phyloP scores from a whole-genome alignment of 1,284 basidiomycete species.

The Coriolopsis trogii region DNA sequence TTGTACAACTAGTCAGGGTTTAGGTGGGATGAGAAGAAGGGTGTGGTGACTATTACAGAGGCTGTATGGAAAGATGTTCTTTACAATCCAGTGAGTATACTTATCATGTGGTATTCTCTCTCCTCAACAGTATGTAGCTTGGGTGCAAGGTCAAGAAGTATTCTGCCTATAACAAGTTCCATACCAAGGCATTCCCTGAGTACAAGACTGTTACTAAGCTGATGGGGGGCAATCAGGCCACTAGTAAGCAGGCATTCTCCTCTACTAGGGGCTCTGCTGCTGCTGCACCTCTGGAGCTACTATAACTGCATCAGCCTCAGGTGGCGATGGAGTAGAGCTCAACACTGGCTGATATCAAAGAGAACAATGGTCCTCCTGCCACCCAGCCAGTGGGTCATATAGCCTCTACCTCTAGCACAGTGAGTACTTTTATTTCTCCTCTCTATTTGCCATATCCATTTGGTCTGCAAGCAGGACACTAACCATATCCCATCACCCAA shows the following conservation, averaged over 20 bases:
- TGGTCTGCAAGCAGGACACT: too few species aligned
- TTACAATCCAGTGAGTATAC: constrained; percentile 17
- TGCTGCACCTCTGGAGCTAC: not conserved
- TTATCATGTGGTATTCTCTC: not conserved
- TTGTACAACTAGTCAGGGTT: constrained; percentile 27
- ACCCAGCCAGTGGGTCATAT: not conserved
- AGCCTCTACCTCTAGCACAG: not conserved
- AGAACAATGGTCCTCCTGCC: not conserved
- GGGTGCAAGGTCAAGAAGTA: constrained; percentile 22
- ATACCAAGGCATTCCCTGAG: constrained; percentile 32
- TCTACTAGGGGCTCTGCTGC: not conserved
- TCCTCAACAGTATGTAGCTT: constrained; percentile 22
- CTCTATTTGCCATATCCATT: not conserved
- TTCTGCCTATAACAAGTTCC: constrained; percentile 9
- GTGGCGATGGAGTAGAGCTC: not conserved
- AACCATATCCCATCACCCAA: too few species aligned
- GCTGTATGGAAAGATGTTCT: constrained; percentile 32
- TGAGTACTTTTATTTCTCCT: not conserved
- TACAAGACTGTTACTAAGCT: constrained; percentile 32
- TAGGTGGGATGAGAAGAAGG: constrained; percentile 35
- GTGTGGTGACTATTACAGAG: constrained; percentile 31
- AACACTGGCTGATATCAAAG: not conserved
- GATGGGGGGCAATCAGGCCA: constrained; percentile 32
- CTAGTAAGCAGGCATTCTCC: not conserved
- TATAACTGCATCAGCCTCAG: not conserved